Percentiles rank a stretch among this genome's conserved stretches.
Conservation (phyloP, 2,329 filamentous ascomycete species). For the Byssoonygena ceratinophila region DNA sequence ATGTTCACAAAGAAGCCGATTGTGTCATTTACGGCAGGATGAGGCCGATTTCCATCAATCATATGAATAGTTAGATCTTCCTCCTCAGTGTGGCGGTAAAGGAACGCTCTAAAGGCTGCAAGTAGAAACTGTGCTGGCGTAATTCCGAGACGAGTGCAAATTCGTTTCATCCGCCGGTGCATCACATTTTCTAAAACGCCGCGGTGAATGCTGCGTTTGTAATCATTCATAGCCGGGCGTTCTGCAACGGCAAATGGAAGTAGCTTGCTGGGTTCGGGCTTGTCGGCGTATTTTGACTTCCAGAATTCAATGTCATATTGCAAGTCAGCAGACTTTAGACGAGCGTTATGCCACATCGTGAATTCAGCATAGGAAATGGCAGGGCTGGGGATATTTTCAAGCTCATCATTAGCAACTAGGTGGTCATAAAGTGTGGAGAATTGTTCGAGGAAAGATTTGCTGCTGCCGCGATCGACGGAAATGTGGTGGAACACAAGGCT, state of each 20-base stretch:
- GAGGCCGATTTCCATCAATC: slow-evolving; percentile 19
- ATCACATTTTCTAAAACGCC: slow-evolving; percentile 15
- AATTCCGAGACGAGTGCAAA: slow-evolving; percentile 20
- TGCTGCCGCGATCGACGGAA: slow-evolving; percentile 19
- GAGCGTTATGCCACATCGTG: slow-evolving; percentile 21
- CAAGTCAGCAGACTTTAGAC: slow-evolving; percentile 15
- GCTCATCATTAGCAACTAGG: slow-evolving; percentile 15
- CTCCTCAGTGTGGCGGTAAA: slow-evolving; percentile 20
- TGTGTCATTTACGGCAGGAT: slow-evolving; percentile 18
- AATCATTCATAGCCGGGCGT: slow-evolving; percentile 13
- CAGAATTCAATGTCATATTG: slow-evolving; percentile 17
- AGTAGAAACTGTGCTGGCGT: slow-evolving; percentile 21
- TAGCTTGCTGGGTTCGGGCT: slow-evolving; percentile 13
- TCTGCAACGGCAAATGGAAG: slow-evolving; percentile 17
- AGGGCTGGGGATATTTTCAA: slow-evolving; percentile 15
- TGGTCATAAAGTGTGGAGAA: slow-evolving; percentile 19
- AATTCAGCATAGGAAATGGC: slow-evolving; percentile 20
- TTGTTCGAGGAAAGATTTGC: slow-evolving; percentile 18
- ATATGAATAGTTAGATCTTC: slow-evolving; percentile 19
- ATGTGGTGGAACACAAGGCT: slow-evolving; percentile 20
- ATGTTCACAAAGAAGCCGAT: slow-evolving; percentile 21
- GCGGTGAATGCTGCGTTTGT: slow-evolving; percentile 15
- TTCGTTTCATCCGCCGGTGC: slow-evolving; percentile 23
- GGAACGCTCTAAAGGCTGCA: slow-evolving; percentile 19
- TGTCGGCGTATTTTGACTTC: slow-evolving; percentile 15